Evolutionary conservation across 805 yeast species (phyloP).

Genomic region (Zygosaccharomyces bisporus): DNA sequence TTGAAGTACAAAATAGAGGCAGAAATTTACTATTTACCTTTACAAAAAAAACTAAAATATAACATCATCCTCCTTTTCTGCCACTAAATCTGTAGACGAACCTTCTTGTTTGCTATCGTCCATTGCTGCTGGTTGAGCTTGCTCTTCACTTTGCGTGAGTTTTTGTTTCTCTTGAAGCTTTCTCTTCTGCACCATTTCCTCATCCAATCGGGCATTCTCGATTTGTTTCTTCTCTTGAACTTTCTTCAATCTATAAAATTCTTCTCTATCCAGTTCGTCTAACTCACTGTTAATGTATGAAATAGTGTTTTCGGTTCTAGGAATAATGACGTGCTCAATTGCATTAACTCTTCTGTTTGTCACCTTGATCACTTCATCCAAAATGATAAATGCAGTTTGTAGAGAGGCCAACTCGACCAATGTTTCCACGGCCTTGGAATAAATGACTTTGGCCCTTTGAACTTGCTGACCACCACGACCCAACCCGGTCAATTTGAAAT

Average conservation of each 20-base stretch:
- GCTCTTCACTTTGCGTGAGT: constrained; percentile 25
- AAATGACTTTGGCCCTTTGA: constrained; percentile 87
- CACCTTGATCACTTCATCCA: constrained; percentile 96
- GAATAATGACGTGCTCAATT: constrained; percentile 95
- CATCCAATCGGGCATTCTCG: constrained; percentile 64
- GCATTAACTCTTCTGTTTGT: constrained; percentile 98
- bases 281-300: constrained; percentile 88
- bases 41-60: constrained; percentile 35
- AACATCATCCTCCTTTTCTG: constrained; percentile 45
- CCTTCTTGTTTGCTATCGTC: constrained; percentile 7
- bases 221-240: constrained; percentile 92
- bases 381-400: constrained; percentile 93
- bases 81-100: constrained; percentile 30
- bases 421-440: constrained; percentile 95
- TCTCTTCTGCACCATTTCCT: constrained; percentile 37
- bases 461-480: constrained; percentile 99
- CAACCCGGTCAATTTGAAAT: constrained; percentile 91
- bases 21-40: neutral
- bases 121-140: constrained; percentile 16
- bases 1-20: neutral
- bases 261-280: constrained; percentile 98
- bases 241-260: constrained; percentile 92
- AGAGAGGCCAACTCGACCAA: constrained; percentile 91
- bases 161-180: constrained; percentile 24
- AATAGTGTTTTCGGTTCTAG: constrained; percentile 95